phyloP scores from a whole-genome alignment of 208 protist genomes.

The Acanthamoeba royreba region DNA sequence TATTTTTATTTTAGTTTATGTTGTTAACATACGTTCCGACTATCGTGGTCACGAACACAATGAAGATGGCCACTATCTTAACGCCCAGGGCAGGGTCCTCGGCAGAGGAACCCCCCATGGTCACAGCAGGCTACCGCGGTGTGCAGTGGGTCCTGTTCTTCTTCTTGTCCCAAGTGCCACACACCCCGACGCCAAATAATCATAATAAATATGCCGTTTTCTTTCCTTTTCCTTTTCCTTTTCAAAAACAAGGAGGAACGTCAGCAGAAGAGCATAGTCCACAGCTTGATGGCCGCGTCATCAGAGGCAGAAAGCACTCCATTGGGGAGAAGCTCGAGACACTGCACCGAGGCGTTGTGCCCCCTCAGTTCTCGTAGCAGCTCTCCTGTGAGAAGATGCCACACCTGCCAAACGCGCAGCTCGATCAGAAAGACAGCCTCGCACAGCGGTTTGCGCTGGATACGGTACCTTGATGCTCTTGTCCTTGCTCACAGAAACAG shows the following conservation, averaged over 20 bases:
- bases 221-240: not conserved
- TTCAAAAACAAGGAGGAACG: not conserved
- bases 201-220: not conserved
- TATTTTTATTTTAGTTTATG: not conserved
- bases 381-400: conserved; percentile 29
- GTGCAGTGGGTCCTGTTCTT: no score
- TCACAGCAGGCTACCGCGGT: no score
- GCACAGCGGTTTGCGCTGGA: not conserved
- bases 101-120: not conserved
- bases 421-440: not conserved
- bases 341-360: not conserved
- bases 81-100: not conserved
- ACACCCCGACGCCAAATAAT: not conserved
- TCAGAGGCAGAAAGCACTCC: conserved; percentile 5
- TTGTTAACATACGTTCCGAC: not conserved
- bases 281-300: not conserved
- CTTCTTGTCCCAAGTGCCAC: not conserved
- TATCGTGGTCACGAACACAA: not conserved
- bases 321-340: conserved; percentile 6
- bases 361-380: conserved; percentile 29
- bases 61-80: not conserved
- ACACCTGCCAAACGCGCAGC: not conserved
- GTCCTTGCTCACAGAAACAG: not conserved
- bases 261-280: conserved; percentile 34
- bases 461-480: not conserved